A percentile compares a stretch with the other conserved stretches of the same genome.
phyloP scores from a whole-genome alignment of 345 rosid species.

The Citrus maxima region DNA sequence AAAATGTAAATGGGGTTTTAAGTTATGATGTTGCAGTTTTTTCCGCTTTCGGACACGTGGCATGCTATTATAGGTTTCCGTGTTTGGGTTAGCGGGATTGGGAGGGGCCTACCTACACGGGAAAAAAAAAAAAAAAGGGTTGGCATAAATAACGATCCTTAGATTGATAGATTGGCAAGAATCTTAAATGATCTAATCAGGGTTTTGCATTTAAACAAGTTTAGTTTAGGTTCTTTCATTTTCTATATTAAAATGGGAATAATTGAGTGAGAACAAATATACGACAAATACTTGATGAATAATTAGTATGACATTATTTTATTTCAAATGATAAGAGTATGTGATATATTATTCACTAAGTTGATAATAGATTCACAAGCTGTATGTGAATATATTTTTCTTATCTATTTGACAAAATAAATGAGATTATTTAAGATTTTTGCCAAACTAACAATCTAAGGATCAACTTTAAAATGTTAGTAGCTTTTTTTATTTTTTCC shows the following conservation, averaged over 20 bases:
- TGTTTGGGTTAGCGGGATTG: background rate
- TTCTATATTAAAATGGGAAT: background rate
- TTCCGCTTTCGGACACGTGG: background rate
- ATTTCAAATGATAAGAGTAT: no score
- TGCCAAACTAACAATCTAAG: background rate
- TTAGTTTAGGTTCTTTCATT: no score
- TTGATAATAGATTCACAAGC: no score
- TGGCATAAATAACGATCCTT: background rate
- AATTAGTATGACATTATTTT: no score
- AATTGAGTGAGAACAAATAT: background rate
- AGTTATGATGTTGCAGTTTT: background rate
- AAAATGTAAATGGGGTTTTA: background rate
- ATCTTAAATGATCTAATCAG: background rate
- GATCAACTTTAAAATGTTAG: background rate
- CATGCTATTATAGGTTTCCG: background rate
- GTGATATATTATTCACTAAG: no score
- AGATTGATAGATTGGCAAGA: background rate
- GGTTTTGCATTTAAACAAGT: background rate
- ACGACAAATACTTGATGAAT: no score
- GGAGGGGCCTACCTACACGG: no score
- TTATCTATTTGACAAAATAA: no score
- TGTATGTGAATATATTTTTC: no score
- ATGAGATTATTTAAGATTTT: background rate
- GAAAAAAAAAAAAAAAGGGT: no score
- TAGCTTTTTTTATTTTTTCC: no score